Evolutionary conservation across 352 stramenopile species (phyloP).

Genomic region (Hyaloperonospora brassicae): DNA sequence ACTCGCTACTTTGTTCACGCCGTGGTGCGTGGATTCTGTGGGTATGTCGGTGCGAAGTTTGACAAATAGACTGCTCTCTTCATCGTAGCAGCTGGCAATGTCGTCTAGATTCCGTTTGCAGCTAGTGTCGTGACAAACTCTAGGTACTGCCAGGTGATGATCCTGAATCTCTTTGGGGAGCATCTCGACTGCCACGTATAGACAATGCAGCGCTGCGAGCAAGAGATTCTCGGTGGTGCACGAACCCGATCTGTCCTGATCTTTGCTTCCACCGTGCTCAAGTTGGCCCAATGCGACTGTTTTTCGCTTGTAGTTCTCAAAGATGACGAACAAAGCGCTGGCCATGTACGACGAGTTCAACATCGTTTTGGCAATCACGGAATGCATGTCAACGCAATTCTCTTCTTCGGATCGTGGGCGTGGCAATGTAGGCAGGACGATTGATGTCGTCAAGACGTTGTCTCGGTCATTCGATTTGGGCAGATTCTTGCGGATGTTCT

Average conservation of each 20-base stretch:
- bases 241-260: slow-evolving; percentile 3
- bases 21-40: slow-evolving; percentile 2
- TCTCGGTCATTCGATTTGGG: slow-evolving; percentile 10
- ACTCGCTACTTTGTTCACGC: background rate
- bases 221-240: slow-evolving; percentile 45
- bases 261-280: background rate
- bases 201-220: slow-evolving; percentile 39
- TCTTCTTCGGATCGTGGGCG: slow-evolving; percentile 8
- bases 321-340: slow-evolving; percentile 35
- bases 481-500: slow-evolving; percentile 53
- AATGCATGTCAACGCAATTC: slow-evolving; percentile 25
- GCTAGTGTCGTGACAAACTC: slow-evolving; percentile 1
- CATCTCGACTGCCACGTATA: slow-evolving; percentile 43
- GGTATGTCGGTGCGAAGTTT: slow-evolving; percentile 36
- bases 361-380: slow-evolving; percentile 31
- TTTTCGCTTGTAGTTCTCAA: slow-evolving; percentile 32
- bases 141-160: background rate
- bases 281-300: background rate
- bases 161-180: slow-evolving; percentile 11
- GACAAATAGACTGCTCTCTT: slow-evolving; percentile 28
- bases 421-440: slow-evolving; percentile 31
- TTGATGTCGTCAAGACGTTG: slow-evolving; percentile 1
- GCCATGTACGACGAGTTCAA: slow-evolving; percentile 43
- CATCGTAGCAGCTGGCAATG: slow-evolving; percentile 27
- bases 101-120: slow-evolving; percentile 18